phyloP scores from a whole-genome alignment of 768 basidiomycete species.

The Suillus decipiens region DNA sequence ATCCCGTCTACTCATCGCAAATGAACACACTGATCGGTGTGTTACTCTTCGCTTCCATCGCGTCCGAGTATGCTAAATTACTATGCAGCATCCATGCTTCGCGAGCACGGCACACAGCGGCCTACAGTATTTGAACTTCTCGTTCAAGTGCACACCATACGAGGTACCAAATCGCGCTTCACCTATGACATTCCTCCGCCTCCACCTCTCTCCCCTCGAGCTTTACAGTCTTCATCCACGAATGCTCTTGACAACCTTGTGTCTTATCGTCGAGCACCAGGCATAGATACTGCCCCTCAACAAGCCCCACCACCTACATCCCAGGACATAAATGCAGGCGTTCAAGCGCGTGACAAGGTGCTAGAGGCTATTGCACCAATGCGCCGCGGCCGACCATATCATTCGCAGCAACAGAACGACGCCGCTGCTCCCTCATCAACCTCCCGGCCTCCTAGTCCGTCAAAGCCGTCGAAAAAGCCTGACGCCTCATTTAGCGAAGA shows the following conservation, averaged over 20 bases:
- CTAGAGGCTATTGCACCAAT: constrained; percentile 80
- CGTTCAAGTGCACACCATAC: constrained; percentile 77
- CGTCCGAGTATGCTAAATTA: constrained; percentile 16
- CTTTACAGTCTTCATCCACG: constrained; percentile 28
- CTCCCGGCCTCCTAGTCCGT: constrained; percentile 27
- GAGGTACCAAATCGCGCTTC: constrained; percentile 83
- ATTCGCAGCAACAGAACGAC: constrained; percentile 34
- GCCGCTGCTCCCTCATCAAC: constrained; percentile 35
- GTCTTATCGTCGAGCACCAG: constrained; percentile 34
- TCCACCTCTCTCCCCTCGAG: constrained; percentile 48
- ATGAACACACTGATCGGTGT: constrained; percentile 84
- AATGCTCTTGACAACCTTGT: constrained; percentile 40
- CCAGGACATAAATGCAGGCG: constrained; percentile 47
- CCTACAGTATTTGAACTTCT: constrained; percentile 90
- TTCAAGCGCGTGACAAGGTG: constrained; percentile 75
- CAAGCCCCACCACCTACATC: constrained; percentile 15
- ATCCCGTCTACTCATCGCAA: constrained; percentile 81
- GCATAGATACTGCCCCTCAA: constrained; percentile 19
- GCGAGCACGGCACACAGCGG: constrained; percentile 84
- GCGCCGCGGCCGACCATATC: constrained; percentile 66
- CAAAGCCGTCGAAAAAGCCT: constrained; percentile 13
- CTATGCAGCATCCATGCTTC: constrained; percentile 80
- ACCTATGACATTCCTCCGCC: constrained; percentile 60
- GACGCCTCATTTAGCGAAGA: constrained; percentile 36
- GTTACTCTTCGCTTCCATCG: constrained; percentile 23